Evolutionary conservation across 163 green algal genomes (phyloP), one percentile per base, ranked within the genome.

Genomic region (Chloroidium sp.): DNA sequence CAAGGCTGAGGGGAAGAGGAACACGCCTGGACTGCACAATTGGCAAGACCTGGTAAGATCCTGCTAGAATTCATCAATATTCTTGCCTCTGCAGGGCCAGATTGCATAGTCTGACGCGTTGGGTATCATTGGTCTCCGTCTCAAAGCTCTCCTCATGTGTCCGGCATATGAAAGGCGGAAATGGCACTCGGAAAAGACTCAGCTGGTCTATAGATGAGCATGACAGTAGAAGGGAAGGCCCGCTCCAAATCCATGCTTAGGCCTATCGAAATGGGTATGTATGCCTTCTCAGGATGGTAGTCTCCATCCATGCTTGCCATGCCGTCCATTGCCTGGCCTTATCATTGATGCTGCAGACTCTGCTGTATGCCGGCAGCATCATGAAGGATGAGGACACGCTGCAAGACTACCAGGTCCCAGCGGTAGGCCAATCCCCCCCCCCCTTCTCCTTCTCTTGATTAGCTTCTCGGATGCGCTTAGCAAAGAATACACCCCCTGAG

Each of bases 361-460:
- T 98, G 61, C 93, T 97, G 68, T 98, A 97, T 82, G 92, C 91
- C 1, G 92, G 93, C 2, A 90, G 96, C 87, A 62, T 82, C 6
- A 95, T 98, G 91, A 87, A 90, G 4, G 82, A 97, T 78, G 82
- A 91, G 61, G 87, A 86, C 69, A 79, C 77, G 13, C 83, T 98
- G 74, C 79, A 76, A 1, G 84, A 91, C 6, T 98, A 97, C 85
- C 89, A 92, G 62, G 95, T 98, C 3, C 94, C 95, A 1, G 92
- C 93, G 74, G 90, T 95, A 74, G 79, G 86, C 61, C 59, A 75
- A 61, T 2, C 62, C 62, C 36, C 0, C 74, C 62, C 8, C 1
- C 3, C 60, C 8, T 76, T 6, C 75, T 76, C 36, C 36, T 36
- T 36, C 36, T 36, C 36, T 36, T 36, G 36, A 36, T 36, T 36